Conservation (phyloP, 305 asterid species). For the Stenogyne calaminthoides region DNA sequence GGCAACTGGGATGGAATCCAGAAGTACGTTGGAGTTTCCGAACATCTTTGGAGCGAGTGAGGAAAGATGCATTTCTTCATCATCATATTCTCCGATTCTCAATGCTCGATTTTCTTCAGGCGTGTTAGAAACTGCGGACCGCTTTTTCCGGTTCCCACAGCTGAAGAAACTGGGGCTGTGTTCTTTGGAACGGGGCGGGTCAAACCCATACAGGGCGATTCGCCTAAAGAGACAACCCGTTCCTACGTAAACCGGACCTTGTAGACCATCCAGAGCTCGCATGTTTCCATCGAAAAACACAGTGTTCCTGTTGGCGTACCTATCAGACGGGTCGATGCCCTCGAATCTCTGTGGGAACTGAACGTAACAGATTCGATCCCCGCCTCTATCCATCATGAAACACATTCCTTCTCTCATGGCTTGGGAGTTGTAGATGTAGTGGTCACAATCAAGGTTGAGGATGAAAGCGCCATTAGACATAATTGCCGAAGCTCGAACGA, state of each 20-base stretch:
- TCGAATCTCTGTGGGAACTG: conserved; percentile 81
- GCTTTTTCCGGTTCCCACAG: conserved; percentile 34
- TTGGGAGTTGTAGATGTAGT: conserved; percentile 72
- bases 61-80: conserved; percentile 48
- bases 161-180: conserved; percentile 49
- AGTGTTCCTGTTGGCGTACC: conserved; percentile 69
- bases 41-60: conserved; percentile 59
- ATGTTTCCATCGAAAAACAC: conserved; percentile 77
- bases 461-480: conserved; percentile 82
- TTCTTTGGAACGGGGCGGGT: conserved; percentile 73
- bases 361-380: conserved; percentile 71
- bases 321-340: conserved; percentile 72
- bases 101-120: conserved; percentile 58
- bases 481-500: conserved; percentile 82
- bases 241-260: conserved; percentile 78
- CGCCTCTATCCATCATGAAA: conserved; percentile 90
- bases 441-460: conserved; percentile 78
- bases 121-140: conserved; percentile 40
- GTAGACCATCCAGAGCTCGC: conserved; percentile 78
- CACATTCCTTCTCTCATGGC: conserved; percentile 87
- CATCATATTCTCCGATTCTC: conserved; percentile 58
- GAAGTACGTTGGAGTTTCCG: conserved; percentile 64
- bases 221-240: conserved; percentile 80
- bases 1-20: conserved; percentile 71
- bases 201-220: conserved; percentile 67